These are phyloP conservation scores for Mycocentrospora acerina DNA, from an alignment of 2,329 filamentous ascomycete species.

Conservation along the genomic window DNA sequence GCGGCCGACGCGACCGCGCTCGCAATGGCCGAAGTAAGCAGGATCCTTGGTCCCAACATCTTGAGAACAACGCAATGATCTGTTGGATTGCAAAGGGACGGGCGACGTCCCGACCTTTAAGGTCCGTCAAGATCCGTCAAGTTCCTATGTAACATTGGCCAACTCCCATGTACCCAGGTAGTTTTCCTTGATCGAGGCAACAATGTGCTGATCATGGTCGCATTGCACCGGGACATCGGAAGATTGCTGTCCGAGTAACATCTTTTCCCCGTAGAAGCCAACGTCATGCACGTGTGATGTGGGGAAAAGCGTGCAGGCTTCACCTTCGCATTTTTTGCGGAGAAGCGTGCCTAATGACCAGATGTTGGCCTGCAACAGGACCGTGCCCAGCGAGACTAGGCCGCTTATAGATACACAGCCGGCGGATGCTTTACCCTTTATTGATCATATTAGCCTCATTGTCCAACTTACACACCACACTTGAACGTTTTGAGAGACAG, in stretches of 20 bases:
- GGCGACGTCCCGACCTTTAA: constrained; percentile 10
- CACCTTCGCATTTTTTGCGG: constrained; percentile 2
- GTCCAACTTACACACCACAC: too few relatives aligned
- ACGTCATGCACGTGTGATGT: not conserved
- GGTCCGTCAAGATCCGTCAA: constrained; percentile 4
- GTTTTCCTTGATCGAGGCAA: constrained; percentile 17
- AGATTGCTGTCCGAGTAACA: constrained; percentile 21
- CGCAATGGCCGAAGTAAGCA: constrained; percentile 20
- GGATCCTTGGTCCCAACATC: constrained; percentile 22
- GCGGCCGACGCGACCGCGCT: constrained; percentile 16
- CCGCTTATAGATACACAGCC: not conserved
- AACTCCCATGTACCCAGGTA: too few relatives aligned
- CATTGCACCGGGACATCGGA: constrained; percentile 19
- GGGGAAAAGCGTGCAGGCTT: constrained; percentile 8
- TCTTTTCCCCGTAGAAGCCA: constrained; percentile 4
- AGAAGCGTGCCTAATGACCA: not conserved
- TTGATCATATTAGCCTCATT: too few relatives aligned
- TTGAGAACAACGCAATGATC: not conserved
- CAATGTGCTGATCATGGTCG: constrained; percentile 16
- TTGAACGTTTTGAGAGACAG: too few relatives aligned
- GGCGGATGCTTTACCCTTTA: constrained; percentile 10
- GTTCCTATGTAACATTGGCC: too few relatives aligned
- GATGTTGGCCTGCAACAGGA: too few relatives aligned
- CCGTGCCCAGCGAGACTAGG: constrained; percentile 5
- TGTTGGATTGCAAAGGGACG: constrained; percentile 2